These are phyloP conservation scores for Monosporozyma aquatica DNA, from an alignment of 805 yeast species.

Conservation along the genomic window DNA sequence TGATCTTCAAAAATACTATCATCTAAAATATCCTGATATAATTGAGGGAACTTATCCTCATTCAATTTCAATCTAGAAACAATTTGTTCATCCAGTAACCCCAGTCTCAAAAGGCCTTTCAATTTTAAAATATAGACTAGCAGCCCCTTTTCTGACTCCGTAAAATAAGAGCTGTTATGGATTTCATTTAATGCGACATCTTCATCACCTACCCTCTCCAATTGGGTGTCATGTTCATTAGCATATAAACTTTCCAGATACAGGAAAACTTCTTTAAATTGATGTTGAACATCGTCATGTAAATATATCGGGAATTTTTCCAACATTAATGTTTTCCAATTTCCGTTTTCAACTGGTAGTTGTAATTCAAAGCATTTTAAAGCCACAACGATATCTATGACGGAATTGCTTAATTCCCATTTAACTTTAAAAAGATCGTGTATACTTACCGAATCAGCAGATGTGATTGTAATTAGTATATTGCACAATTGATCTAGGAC, in stretches of 20 bases:
- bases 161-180: constrained; percentile 4
- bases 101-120: constrained; percentile 21
- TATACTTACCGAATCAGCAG: not conserved
- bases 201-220: constrained; percentile 22
- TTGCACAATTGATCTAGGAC: constrained; percentile 14
- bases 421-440: constrained; percentile 7
- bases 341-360: constrained; percentile 17
- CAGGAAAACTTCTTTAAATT: constrained; percentile 17
- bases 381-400: constrained; percentile 21
- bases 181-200: constrained; percentile 21
- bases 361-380: constrained; percentile 24
- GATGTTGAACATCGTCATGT: constrained; percentile 6
- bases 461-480: constrained; percentile 6
- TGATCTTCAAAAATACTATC: constrained; percentile 17
- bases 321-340: constrained; percentile 15
- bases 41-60: constrained; percentile 19
- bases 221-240: constrained; percentile 11
- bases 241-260: constrained; percentile 23
- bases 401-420: constrained; percentile 15
- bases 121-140: constrained; percentile 23
- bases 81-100: constrained; percentile 11
- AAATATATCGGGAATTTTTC: constrained; percentile 13
- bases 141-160: constrained; percentile 18
- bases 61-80: constrained; percentile 18
- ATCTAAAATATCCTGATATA: constrained; percentile 18